phyloP scores from a whole-genome alignment of 2,329 filamentous ascomycete genomes.

The Pyrenophora seminiperda region DNA sequence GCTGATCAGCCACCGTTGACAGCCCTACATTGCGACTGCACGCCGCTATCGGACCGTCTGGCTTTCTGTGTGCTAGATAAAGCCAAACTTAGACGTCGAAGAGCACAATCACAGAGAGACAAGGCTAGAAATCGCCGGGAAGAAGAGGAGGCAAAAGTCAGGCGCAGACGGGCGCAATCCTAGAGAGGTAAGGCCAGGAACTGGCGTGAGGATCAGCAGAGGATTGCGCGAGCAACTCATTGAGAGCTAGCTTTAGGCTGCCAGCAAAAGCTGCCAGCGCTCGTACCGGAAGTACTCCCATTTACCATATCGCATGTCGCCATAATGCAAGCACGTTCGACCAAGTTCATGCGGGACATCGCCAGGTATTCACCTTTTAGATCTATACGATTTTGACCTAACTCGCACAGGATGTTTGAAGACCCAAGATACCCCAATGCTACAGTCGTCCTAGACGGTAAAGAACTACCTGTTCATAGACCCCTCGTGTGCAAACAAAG shows the following conservation, averaged over 20 bases:
- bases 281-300: background rate
- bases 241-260: constrained; percentile 1
- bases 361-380: constrained; percentile 2
- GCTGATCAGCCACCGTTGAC: background rate
- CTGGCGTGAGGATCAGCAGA: constrained; percentile 5
- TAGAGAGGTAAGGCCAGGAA: constrained; percentile 4
- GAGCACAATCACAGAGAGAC: constrained; percentile 8
- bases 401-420: constrained; percentile 15
- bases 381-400: background rate
- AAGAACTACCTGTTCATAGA: constrained; percentile 12
- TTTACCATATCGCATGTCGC: constrained; percentile 4
- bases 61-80: constrained; percentile 1
- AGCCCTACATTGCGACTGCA: background rate
- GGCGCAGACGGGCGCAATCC: constrained; percentile 1
- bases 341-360: constrained; percentile 2
- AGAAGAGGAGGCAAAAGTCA: background rate
- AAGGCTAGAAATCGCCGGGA: background rate
- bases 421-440: constrained; percentile 16
- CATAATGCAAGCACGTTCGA: constrained; percentile 3
- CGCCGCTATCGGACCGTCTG: background rate
- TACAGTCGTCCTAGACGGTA: constrained; percentile 8
- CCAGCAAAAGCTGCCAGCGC: background rate
- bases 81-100: constrained; percentile 8
- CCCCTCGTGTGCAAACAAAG: constrained; percentile 20
- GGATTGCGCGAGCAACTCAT: constrained; percentile 1